Percentiles rank a stretch among this genome's conserved stretches.
Evolutionary conservation across 495 filamentous ascomycete genomes (phyloP).

Genomic region (Aspergillus biplanus): DNA sequence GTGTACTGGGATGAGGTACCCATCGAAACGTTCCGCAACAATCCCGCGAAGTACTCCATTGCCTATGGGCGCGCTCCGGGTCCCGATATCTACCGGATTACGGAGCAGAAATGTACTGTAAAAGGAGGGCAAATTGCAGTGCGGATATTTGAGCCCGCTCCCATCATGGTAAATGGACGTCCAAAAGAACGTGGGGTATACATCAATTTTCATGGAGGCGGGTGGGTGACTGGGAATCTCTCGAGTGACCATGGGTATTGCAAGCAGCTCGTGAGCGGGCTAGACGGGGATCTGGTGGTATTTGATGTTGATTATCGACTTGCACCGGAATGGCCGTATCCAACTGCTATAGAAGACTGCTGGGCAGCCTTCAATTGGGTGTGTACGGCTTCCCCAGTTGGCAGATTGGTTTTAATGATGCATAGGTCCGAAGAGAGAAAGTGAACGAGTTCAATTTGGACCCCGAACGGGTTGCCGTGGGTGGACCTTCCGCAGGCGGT

Average conservation of each 20-base stretch:
- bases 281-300: conserved; percentile 38
- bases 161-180: conserved; percentile 26
- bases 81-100: conserved; percentile 39
- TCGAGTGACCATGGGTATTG: conserved; percentile 38
- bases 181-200: conserved; percentile 37
- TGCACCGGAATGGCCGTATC: conserved; percentile 39
- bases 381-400: background rate
- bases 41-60: conserved; percentile 37
- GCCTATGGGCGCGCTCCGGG: conserved; percentile 36
- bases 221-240: conserved; percentile 43
- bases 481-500: conserved; percentile 39
- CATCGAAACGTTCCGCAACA: conserved; percentile 47
- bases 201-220: conserved; percentile 43
- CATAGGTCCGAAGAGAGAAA: conserved; percentile 34
- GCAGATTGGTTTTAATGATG: background rate
- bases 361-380: conserved; percentile 47
- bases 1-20: conserved; percentile 44
- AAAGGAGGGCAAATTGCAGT: conserved; percentile 38
- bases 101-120: conserved; percentile 41
- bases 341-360: conserved; percentile 38
- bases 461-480: conserved; percentile 33
- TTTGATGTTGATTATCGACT: conserved; percentile 44
- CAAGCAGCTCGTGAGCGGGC: conserved; percentile 35
- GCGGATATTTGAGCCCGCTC: conserved; percentile 39
- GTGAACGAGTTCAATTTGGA: conserved; percentile 37